Conservation (phyloP, 768 basidiomycete species). For the Pluteus cervinus region DNA sequence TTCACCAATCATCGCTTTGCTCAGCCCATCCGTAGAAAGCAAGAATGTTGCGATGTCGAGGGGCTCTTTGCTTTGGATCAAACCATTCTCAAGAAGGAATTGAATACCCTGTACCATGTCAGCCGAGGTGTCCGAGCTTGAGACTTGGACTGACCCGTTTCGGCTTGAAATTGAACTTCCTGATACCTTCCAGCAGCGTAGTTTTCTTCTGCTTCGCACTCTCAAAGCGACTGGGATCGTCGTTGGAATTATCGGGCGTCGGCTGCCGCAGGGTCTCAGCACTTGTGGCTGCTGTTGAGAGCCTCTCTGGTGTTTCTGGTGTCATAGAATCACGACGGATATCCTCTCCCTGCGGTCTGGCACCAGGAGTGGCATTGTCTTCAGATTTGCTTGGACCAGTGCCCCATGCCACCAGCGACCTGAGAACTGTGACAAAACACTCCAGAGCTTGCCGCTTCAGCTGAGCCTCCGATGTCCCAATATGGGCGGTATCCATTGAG, state of each 20-base stretch:
- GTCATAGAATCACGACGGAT: slow-evolving; percentile 40
- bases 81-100: slow-evolving; percentile 84
- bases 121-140: not conserved
- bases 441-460: slow-evolving; percentile 91
- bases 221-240: slow-evolving; percentile 91
- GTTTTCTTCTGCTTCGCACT: slow-evolving; percentile 97
- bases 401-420: slow-evolving; percentile 90
- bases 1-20: slow-evolving; percentile 95
- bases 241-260: slow-evolving; percentile 76
- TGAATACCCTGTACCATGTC: slow-evolving; percentile 62
- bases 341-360: slow-evolving; percentile 50
- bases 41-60: slow-evolving; percentile 82
- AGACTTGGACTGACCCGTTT: slow-evolving; percentile 60
- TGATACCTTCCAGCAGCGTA: slow-evolving; percentile 89
- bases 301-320: slow-evolving; percentile 53
- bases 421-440: slow-evolving; percentile 81
- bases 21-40: slow-evolving; percentile 84
- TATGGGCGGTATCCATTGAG: slow-evolving; percentile 57
- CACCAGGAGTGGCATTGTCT: slow-evolving; percentile 34
- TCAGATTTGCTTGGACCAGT: slow-evolving; percentile 44
- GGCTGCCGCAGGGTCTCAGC: slow-evolving; percentile 54
- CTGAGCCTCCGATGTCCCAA: slow-evolving; percentile 77
- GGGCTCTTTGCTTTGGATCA: slow-evolving; percentile 70
- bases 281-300: slow-evolving; percentile 41
- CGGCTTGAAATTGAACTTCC: slow-evolving; percentile 98